A percentile compares a stretch with the other conserved stretches of the same genome.
Conservation (phyloP, 2,329 filamentous ascomycete species). For the Pyrenochaeta sp. region DNA sequence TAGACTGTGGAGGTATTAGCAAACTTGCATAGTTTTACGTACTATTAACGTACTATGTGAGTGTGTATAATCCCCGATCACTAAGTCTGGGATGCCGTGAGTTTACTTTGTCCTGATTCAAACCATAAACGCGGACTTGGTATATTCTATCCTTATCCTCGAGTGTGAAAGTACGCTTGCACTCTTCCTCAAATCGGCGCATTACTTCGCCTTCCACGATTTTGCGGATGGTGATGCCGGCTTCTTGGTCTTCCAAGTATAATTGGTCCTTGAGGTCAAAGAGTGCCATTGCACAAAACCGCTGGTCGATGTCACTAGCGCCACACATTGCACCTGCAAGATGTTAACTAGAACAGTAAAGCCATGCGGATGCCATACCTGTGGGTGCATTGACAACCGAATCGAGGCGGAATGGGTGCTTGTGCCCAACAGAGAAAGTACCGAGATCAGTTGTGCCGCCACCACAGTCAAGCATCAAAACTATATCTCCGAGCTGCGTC, state of each 20-base stretch:
- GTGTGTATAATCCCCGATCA: too few relatives aligned
- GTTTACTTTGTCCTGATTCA: too few relatives aligned
- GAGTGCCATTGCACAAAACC: slow-evolving; percentile 4
- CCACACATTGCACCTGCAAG: slow-evolving; percentile 13
- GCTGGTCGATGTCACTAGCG: slow-evolving; percentile 12
- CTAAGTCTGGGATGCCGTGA: not conserved
- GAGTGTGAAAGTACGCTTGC: slow-evolving; percentile 11
- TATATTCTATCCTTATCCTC: not conserved
- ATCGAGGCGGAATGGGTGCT: slow-evolving; percentile 17
- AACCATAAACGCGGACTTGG: slow-evolving; percentile 3
- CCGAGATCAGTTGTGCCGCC: slow-evolving; percentile 23
- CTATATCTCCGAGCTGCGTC: slow-evolving; percentile 14
- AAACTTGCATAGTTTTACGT: too few relatives aligned
- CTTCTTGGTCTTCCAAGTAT: slow-evolving; percentile 8
- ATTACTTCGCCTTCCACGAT: slow-evolving; percentile 18
- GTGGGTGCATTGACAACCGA: slow-evolving; percentile 8
- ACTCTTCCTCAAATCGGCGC: slow-evolving; percentile 14
- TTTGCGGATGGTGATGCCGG: slow-evolving; percentile 3
- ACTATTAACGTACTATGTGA: too few relatives aligned
- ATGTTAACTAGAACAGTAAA: not conserved
- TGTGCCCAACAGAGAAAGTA: slow-evolving; percentile 9
- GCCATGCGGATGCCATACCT: slow-evolving; percentile 8
- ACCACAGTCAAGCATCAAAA: slow-evolving; percentile 21
- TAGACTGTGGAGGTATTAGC: too few relatives aligned
- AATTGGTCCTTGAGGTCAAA: not conserved